phyloP scores from a whole-genome alignment of 108 stramenopile genomes.

The Nannochloropsis oceanica region DNA sequence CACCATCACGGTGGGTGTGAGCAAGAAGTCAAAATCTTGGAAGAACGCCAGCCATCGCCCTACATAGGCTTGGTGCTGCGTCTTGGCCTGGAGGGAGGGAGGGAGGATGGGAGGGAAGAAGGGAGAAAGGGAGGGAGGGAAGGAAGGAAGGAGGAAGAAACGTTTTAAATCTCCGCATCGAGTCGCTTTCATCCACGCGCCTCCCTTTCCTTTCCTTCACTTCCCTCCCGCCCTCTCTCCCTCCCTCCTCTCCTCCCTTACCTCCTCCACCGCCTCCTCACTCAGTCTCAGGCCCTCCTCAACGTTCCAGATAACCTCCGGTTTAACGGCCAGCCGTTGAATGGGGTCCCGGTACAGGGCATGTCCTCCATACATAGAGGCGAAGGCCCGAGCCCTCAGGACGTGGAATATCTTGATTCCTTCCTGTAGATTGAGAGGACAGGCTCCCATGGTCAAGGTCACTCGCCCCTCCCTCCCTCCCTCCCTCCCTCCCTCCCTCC shows the following conservation, averaged over 20 bases:
- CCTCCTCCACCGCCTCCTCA: not conserved
- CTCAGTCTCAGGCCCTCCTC: not conserved
- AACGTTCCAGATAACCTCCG: not conserved
- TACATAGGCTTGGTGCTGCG: not conserved
- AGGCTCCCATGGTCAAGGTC: not conserved
- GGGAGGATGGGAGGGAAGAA: not conserved
- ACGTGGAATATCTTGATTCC: not conserved
- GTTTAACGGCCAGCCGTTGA: not conserved
- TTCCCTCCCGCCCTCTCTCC: not conserved
- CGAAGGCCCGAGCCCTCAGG: not conserved
- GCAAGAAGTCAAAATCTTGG: not conserved
- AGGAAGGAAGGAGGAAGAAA: not conserved
- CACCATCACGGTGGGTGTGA: not conserved
- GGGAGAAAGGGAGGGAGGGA: not conserved
- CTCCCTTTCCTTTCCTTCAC: too few relatives aligned
- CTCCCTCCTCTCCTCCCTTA: not conserved
- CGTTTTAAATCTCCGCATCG: not conserved
- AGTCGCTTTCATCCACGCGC: too few relatives aligned
- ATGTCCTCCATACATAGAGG: not conserved
- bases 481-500: not conserved
- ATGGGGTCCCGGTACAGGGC: not conserved
- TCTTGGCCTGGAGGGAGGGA: not conserved
- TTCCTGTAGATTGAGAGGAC: too few relatives aligned
- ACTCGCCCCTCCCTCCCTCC: not conserved
- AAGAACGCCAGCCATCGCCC: not conserved